These are phyloP conservation scores for Hypsizygus marmoreus DNA, from an alignment of 768 basidiomycete species.

Conservation along the genomic window DNA sequence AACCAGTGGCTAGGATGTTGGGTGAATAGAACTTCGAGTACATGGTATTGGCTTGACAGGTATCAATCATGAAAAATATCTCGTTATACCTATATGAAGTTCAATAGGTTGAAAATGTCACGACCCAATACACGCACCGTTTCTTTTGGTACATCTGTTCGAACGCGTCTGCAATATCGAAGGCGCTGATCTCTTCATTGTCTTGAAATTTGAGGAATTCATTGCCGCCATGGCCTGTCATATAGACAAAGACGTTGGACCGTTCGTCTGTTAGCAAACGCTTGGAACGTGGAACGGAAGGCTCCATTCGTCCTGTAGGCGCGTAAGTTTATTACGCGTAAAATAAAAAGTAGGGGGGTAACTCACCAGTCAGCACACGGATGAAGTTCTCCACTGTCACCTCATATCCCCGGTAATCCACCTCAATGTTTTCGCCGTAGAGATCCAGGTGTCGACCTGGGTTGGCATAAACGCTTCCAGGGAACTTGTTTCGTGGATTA, in stretches of 20 bases:
- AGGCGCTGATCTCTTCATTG: conserved; percentile 95
- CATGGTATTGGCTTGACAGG: conserved; percentile 97
- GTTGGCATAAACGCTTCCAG: conserved; percentile 92
- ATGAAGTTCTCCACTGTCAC: conserved; percentile 98
- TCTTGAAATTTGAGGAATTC: conserved; percentile 99
- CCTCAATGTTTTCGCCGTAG: conserved; percentile 96
- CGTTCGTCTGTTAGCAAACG: conserved; percentile 87
- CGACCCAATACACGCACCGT: conserved; percentile 58
- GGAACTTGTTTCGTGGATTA: conserved; percentile 88
- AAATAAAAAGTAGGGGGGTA: neutral
- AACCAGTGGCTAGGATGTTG: conserved; percentile 89
- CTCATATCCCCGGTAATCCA: conserved; percentile 97
- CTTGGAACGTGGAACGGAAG: conserved; percentile 88
- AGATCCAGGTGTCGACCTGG: conserved; percentile 79
- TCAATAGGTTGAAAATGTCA: too few species aligned
- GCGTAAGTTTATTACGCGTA: neutral
- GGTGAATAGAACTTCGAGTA: conserved; percentile 93
- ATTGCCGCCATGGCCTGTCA: conserved; percentile 98
- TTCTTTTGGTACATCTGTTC: conserved; percentile 99
- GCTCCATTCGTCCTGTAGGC: conserved; percentile 72
- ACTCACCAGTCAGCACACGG: conserved; percentile 83
- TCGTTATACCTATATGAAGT: conserved; percentile 75
- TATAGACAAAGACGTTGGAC: conserved; percentile 94
- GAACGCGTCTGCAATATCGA: conserved; percentile 96
- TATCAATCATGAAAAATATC: conserved; percentile 97